A percentile compares a stretch with the other conserved stretches of the same genome.
phyloP scores from a whole-genome alignment of 2,329 filamentous ascomycete species.

The Trichophyton benhamiae region DNA sequence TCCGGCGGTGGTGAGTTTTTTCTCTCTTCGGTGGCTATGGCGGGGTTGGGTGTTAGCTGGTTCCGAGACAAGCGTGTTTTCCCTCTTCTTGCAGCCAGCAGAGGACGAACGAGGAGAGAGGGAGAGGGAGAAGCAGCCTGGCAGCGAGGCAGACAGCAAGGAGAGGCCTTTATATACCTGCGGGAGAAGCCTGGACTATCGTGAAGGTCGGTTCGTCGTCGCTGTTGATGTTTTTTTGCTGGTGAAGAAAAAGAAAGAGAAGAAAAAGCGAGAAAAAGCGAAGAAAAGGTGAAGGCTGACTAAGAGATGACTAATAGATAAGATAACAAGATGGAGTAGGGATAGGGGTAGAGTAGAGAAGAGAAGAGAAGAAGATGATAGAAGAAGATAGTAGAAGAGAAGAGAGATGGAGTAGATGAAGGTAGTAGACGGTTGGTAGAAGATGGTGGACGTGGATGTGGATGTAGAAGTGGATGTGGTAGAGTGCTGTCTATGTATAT shows the following conservation, averaged over 20 bases:
- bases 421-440: too few relatives aligned
- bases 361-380: too few relatives aligned
- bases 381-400: too few relatives aligned
- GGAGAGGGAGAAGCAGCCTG: too few relatives aligned
- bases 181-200: neutral
- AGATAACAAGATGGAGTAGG: neutral
- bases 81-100: neutral
- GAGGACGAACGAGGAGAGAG: neutral
- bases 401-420: too few relatives aligned
- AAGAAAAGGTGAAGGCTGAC: neutral
- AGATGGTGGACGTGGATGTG: too few relatives aligned
- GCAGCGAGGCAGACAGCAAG: neutral
- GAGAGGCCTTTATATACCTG: neutral
- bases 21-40: neutral
- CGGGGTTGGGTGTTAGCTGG: neutral
- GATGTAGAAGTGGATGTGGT: too few relatives aligned
- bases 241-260: conserved; percentile 10
- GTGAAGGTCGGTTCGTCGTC: neutral
- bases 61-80: conserved; percentile 5
- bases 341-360: too few relatives aligned
- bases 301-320: neutral
- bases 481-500: too few relatives aligned
- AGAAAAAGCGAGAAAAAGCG: conserved; percentile 12
- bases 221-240: neutral
- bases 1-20: neutral